Evolutionary conservation across 805 yeast species (phyloP).

Genomic region (Saccharomyces paradoxus): DNA sequence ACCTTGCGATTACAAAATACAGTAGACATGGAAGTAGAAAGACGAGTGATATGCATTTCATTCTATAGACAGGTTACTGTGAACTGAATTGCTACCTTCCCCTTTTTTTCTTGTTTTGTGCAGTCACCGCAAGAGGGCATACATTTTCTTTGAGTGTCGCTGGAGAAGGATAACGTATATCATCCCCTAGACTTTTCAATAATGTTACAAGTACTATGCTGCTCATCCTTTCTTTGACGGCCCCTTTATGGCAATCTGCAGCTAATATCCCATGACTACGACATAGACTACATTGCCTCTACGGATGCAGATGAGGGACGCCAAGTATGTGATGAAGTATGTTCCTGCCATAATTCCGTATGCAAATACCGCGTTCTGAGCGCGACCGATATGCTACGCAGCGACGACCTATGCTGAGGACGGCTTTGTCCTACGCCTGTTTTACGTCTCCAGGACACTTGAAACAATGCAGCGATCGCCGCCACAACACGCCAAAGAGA

Average conservation of each 20-base stretch:
- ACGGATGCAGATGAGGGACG: not conserved
- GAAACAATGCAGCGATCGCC: not conserved
- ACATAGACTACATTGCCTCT: not conserved
- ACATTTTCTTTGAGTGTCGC: too few species aligned
- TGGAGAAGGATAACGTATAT: not conserved
- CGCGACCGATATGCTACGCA: not conserved
- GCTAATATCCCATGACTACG: not conserved
- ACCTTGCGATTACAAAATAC: not conserved
- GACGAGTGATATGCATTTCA: too few species aligned
- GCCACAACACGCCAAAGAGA: not conserved
- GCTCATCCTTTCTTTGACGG: not conserved
- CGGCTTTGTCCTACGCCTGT: not conserved
- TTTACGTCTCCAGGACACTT: not conserved
- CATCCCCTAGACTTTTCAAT: not conserved
- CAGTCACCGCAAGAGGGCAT: too few species aligned
- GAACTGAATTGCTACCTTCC: not conserved
- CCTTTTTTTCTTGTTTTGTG: too few species aligned
- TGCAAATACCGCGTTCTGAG: not conserved
- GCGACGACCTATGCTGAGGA: not conserved
- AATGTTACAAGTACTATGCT: not conserved
- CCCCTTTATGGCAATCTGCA: not conserved
- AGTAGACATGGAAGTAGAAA: not conserved
- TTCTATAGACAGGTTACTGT: not conserved
- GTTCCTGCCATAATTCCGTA: not conserved
- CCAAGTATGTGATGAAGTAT: not conserved